Evolutionary conservation across 306 rosid species (phyloP).

Genomic region (Corylus heterophylla): DNA sequence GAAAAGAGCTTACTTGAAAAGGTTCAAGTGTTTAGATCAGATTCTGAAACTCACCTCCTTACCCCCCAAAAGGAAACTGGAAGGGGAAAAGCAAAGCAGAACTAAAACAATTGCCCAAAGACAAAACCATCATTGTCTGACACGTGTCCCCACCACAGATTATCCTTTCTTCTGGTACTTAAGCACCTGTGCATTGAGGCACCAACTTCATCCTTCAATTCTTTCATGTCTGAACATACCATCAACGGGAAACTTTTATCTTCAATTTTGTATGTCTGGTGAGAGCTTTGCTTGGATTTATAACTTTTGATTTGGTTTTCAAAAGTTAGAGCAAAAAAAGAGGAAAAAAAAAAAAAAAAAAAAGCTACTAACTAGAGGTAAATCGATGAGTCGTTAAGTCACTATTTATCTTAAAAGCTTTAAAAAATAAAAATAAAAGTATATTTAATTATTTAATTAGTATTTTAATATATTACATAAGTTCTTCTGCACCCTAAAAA

Average conservation of each 20-base stretch:
- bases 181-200: slow-evolving; percentile 4
- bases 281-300: no score
- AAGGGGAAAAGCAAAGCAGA: slow-evolving; percentile 31
- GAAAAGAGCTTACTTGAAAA: slow-evolving; percentile 36
- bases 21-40: slow-evolving; percentile 18
- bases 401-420: no score
- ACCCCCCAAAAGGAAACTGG: slow-evolving; percentile 73
- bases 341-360: no score
- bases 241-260: neutral
- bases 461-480: no score
- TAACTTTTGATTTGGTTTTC: no score
- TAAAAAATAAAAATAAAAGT: no score
- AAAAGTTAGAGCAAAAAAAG: no score
- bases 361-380: no score
- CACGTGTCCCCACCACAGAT: slow-evolving; percentile 31
- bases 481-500: no score
- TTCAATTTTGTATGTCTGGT: neutral
- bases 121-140: neutral
- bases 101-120: neutral
- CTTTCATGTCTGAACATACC: neutral
- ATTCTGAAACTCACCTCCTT: slow-evolving; percentile 29
- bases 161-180: slow-evolving; percentile 28
- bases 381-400: no score
- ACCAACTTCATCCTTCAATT: slow-evolving; percentile 9
- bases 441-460: no score